These are phyloP conservation scores for Dactylella cylindrospora DNA, from an alignment of 2,329 filamentous ascomycete species.

Conservation along the genomic window DNA sequence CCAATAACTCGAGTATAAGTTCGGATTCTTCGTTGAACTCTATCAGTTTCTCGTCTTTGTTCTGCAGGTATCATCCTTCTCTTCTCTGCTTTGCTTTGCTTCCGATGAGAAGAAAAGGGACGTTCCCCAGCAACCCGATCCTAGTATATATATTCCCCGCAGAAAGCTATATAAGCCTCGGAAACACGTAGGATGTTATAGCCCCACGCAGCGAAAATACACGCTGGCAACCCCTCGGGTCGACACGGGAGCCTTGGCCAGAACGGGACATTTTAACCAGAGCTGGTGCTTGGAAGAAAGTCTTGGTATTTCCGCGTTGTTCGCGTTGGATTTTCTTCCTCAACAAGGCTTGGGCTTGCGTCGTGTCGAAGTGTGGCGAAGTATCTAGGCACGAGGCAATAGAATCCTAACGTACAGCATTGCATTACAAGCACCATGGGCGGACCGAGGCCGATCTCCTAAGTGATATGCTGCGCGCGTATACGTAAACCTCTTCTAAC, in stretches of 20 bases:
- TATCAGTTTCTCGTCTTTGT: not conserved
- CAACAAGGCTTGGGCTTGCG: too few relatives aligned
- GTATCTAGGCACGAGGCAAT: too few relatives aligned
- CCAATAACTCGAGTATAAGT: not conserved
- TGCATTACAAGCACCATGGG: too few relatives aligned
- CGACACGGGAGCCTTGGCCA: constrained; percentile 12
- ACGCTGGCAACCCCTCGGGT: not conserved
- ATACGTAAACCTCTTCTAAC: too few relatives aligned
- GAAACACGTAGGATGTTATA: constrained; percentile 1
- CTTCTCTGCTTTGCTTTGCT: not conserved
- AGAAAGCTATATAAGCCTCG: not conserved
- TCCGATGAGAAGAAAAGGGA: constrained; percentile 10
- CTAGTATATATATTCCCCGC: constrained; percentile 20
- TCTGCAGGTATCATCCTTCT: not conserved
- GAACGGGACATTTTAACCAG: constrained; percentile 9
- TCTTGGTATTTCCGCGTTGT: constrained; percentile 35
- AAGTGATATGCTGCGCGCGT: too few relatives aligned
- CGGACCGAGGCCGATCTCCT: too few relatives aligned
- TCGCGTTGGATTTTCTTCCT: constrained; percentile 30
- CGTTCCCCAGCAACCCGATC: constrained; percentile 10
- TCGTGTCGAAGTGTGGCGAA: too few relatives aligned
- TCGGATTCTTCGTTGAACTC: not conserved
- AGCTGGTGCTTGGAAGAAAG: constrained; percentile 16
- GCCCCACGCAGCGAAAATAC: constrained; percentile 1
- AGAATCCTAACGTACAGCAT: too few relatives aligned